Conservation (phyloP, 352 stramenopile species). For the Paralagenidium karlingii region DNA sequence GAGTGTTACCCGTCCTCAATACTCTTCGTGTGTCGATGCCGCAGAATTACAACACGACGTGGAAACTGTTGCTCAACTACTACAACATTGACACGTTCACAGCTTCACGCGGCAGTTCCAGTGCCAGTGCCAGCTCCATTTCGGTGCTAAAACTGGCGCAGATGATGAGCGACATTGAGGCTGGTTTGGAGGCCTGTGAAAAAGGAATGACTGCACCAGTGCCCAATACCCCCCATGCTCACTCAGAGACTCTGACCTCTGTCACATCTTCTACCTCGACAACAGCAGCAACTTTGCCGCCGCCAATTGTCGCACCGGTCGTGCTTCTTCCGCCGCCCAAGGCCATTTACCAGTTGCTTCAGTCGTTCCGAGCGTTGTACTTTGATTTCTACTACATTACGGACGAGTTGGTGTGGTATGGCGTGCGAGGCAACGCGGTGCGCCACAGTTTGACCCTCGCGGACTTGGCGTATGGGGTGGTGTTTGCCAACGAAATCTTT, state of each 20-base stretch:
- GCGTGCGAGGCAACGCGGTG: slow-evolving; percentile 68
- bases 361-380: slow-evolving; percentile 74
- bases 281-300: too few species aligned
- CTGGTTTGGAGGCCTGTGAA: slow-evolving; percentile 49
- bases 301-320: too few species aligned
- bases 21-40: too few species aligned
- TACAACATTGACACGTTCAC: too few species aligned
- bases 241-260: too few species aligned
- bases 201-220: too few species aligned
- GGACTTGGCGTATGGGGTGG: slow-evolving; percentile 68
- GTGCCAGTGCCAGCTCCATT: too few species aligned
- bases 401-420: slow-evolving; percentile 81
- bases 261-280: too few species aligned
- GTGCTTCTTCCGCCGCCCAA: too few species aligned
- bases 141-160: slow-evolving; percentile 35
- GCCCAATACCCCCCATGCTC: too few species aligned
- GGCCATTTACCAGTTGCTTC: too few species aligned
- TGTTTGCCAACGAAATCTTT: slow-evolving; percentile 82
- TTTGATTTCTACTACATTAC: slow-evolving; percentile 89
- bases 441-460: slow-evolving; percentile 72
- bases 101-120: too few species aligned
- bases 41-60: slow-evolving; percentile 70
- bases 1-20: not conserved
- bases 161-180: slow-evolving; percentile 49
- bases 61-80: slow-evolving; percentile 60